These are phyloP conservation scores for Moricandia arvensis DNA, from an alignment of 345 rosid species.

Conservation along the genomic window DNA sequence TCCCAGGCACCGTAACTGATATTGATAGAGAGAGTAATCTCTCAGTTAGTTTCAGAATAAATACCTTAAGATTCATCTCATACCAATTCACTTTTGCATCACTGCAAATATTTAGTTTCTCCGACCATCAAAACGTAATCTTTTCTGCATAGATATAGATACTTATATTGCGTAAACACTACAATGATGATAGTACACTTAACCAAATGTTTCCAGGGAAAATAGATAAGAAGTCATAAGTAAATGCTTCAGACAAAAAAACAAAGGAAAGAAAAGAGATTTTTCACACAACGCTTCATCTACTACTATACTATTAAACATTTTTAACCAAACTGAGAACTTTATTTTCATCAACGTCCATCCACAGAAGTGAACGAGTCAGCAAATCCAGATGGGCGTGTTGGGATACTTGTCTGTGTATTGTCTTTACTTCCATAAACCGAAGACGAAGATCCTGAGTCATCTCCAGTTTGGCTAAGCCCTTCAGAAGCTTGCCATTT, in stretches of 20 bases:
- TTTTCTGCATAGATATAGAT: not conserved
- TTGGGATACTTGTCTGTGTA: constrained; percentile 83
- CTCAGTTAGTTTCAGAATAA: no score
- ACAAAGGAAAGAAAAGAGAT: not conserved
- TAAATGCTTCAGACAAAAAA: not conserved
- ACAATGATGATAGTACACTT: not conserved
- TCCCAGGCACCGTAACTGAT: no score
- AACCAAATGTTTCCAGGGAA: not conserved
- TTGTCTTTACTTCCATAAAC: constrained; percentile 50
- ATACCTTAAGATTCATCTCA: no score
- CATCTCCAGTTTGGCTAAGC: constrained; percentile 45
- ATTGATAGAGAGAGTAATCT: no score
- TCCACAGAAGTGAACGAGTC: constrained; percentile 77
- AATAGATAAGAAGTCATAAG: not conserved
- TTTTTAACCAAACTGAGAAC: not conserved
- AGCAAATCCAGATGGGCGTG: constrained; percentile 77
- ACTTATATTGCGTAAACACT: not conserved
- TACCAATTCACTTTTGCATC: no score
- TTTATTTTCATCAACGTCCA: constrained; percentile 55
- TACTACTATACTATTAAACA: constrained; percentile 7
- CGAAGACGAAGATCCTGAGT: constrained; percentile 46
- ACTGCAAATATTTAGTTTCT: no score
- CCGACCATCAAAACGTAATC: no score
- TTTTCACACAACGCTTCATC: not conserved
- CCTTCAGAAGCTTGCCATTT: constrained; percentile 77